Conservation (phyloP, 2,329 filamentous ascomycete species). For the Aspergillus pseudoviridinutans region DNA sequence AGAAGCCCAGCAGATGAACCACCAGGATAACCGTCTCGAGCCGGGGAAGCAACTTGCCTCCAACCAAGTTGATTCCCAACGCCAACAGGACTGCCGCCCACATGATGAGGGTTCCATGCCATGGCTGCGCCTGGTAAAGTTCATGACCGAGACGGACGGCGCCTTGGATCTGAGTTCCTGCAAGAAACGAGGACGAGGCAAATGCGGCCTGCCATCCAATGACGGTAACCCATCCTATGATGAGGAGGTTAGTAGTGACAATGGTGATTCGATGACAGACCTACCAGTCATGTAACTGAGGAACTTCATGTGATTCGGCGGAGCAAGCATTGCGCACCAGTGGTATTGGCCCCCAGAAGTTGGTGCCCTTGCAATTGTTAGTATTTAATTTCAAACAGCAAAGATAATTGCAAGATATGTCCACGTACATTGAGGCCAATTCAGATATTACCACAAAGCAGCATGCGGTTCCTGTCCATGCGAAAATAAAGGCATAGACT, state of each 20-base stretch:
- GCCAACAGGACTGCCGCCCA: slow-evolving; percentile 41
- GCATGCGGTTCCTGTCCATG: slow-evolving; percentile 26
- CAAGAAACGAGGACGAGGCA: slow-evolving; percentile 33
- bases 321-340: slow-evolving; percentile 41
- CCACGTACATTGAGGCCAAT: slow-evolving; percentile 30
- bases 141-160: slow-evolving; percentile 35
- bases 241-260: neutral
- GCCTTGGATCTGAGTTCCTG: slow-evolving; percentile 34
- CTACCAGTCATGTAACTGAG: slow-evolving; percentile 38
- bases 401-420: neutral
- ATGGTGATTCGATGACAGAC: neutral
- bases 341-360: slow-evolving; percentile 39
- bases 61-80: slow-evolving; percentile 42
- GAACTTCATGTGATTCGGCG: slow-evolving; percentile 28
- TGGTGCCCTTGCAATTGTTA: slow-evolving; percentile 20
- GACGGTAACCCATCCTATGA: slow-evolving; percentile 38
- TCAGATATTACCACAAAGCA: slow-evolving; percentile 28
- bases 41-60: slow-evolving; percentile 41
- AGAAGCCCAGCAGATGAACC: slow-evolving; percentile 51
- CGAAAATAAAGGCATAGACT: slow-evolving; percentile 31
- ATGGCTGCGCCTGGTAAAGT: slow-evolving; percentile 37
- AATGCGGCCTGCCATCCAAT: slow-evolving; percentile 44
- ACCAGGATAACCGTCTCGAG: slow-evolving; percentile 49
- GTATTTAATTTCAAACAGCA: neutral
- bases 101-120: slow-evolving; percentile 49